A percentile compares a stretch with the other conserved stretches of the same genome.
Conservation (phyloP, 129 eudicot species). For the Mikania micrantha region DNA sequence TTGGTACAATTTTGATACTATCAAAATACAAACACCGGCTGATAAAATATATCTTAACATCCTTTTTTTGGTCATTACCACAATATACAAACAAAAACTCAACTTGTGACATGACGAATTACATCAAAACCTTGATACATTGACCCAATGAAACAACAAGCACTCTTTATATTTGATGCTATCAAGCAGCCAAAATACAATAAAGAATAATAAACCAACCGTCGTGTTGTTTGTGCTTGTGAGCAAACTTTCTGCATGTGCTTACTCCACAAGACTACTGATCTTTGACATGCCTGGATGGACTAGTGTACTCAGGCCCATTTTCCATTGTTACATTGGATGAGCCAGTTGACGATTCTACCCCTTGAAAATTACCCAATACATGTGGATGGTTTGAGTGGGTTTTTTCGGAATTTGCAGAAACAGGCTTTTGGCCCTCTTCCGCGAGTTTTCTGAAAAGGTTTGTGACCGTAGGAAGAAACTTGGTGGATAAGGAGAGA, state of each 20-base stretch:
- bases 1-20: slow-evolving; percentile 13
- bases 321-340: slow-evolving; percentile 59
- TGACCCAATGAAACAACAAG: neutral
- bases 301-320: slow-evolving; percentile 66
- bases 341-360: slow-evolving; percentile 59
- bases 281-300: slow-evolving; percentile 25
- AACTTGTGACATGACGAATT: slow-evolving; percentile 6
- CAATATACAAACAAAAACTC: slow-evolving; percentile 28
- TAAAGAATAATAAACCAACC: neutral
- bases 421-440: slow-evolving; percentile 61
- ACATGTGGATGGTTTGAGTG: slow-evolving; percentile 38
- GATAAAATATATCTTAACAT: slow-evolving; percentile 2
- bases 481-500: slow-evolving; percentile 71
- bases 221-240: slow-evolving; percentile 5
- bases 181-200: neutral
- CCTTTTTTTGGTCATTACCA: slow-evolving; percentile 11
- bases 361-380: slow-evolving; percentile 35
- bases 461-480: slow-evolving; percentile 80
- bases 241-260: neutral
- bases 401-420: slow-evolving; percentile 39
- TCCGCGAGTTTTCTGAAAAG: slow-evolving; percentile 87
- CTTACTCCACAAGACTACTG: slow-evolving; percentile 7
- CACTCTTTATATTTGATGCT: neutral
- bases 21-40: slow-evolving; percentile 25
- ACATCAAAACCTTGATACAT: slow-evolving; percentile 20